phyloP scores from a whole-genome alignment of 1,139 yeast species.

The Kurtzmaniella natalensis region DNA sequence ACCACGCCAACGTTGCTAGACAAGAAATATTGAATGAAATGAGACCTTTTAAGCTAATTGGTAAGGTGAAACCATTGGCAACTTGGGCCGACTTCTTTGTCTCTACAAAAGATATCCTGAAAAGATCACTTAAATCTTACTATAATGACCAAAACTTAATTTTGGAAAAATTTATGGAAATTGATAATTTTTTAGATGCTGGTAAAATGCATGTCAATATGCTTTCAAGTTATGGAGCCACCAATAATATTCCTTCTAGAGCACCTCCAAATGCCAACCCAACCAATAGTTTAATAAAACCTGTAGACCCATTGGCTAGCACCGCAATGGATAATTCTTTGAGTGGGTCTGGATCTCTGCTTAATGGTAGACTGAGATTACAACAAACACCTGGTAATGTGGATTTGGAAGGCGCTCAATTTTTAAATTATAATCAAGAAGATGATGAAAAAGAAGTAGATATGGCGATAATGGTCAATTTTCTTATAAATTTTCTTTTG shows the following conservation, averaged over 20 bases:
- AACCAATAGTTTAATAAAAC: not conserved
- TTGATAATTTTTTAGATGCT: slow-evolving; percentile 66
- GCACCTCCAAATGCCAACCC: not conserved
- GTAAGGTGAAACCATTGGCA: slow-evolving; percentile 41
- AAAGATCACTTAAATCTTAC: slow-evolving; percentile 24
- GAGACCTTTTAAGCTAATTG: slow-evolving; percentile 57
- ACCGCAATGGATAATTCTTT: slow-evolving; percentile 6
- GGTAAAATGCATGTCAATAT: slow-evolving; percentile 61
- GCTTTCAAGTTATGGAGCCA: slow-evolving; percentile 57
- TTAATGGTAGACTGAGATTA: slow-evolving; percentile 13
- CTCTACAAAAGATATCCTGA: slow-evolving; percentile 15
- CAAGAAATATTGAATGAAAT: slow-evolving; percentile 29
- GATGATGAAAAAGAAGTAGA: slow-evolving; percentile 43
- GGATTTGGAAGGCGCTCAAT: slow-evolving; percentile 49
- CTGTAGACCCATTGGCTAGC: not conserved
- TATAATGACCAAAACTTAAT: slow-evolving; percentile 55
- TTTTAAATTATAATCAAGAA: slow-evolving; percentile 46
- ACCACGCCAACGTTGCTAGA: not conserved
- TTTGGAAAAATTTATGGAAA: slow-evolving; percentile 53
- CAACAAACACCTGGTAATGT: slow-evolving; percentile 58
- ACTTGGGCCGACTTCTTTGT: slow-evolving; percentile 44
- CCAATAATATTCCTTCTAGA: slow-evolving; percentile 2
- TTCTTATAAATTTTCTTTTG: slow-evolving; percentile 55
- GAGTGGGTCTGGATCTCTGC: slow-evolving; percentile 6
- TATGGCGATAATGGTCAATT: slow-evolving; percentile 63